Conservation (phyloP, 106 monocot genomes). For the Amphibolis antarctica region DNA sequence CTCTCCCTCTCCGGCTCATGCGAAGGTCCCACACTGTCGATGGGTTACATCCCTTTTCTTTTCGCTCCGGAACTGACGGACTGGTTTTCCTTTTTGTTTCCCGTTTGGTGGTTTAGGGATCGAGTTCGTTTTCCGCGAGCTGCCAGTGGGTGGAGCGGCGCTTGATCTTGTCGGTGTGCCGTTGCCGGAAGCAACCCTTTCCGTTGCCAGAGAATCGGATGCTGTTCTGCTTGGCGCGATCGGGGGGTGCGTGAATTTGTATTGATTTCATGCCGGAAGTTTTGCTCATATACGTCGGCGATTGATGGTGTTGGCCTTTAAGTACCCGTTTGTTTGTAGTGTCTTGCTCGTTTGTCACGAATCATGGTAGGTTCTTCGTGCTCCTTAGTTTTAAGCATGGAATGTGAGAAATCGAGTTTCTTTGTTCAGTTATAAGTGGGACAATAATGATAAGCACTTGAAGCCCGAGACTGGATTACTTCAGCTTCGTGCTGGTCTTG, state of each 20-base stretch:
- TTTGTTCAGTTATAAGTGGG: constrained; percentile 74
- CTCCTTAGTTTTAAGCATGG: neutral
- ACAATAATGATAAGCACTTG: constrained; percentile 64
- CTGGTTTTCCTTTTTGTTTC: neutral
- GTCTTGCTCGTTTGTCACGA: neutral
- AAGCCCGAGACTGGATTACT: constrained; percentile 95
- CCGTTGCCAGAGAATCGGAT: constrained; percentile 23
- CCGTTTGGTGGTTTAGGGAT: constrained; percentile 22
- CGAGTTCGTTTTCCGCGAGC: constrained; percentile 35
- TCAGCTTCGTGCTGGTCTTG: constrained; percentile 64
- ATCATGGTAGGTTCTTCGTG: neutral
- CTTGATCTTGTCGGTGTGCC: constrained; percentile 42
- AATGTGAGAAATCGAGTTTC: constrained; percentile 3
- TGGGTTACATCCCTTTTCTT: neutral
- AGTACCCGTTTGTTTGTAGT: neutral
- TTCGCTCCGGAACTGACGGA: neutral
- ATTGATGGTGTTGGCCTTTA: neutral
- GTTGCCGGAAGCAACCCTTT: constrained; percentile 47
- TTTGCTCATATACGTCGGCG: neutral
- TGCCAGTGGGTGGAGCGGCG: constrained; percentile 52
- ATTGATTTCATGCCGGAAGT: neutral
- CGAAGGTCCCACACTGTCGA: constrained; percentile 28
- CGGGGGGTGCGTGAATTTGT: constrained; percentile 27
- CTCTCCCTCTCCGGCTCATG: constrained; percentile 40
- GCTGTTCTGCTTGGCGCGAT: constrained; percentile 51